Evolutionary conservation across 2,329 filamentous ascomycete genomes (phyloP).

Genomic region (Sporothrix curviconia): DNA sequence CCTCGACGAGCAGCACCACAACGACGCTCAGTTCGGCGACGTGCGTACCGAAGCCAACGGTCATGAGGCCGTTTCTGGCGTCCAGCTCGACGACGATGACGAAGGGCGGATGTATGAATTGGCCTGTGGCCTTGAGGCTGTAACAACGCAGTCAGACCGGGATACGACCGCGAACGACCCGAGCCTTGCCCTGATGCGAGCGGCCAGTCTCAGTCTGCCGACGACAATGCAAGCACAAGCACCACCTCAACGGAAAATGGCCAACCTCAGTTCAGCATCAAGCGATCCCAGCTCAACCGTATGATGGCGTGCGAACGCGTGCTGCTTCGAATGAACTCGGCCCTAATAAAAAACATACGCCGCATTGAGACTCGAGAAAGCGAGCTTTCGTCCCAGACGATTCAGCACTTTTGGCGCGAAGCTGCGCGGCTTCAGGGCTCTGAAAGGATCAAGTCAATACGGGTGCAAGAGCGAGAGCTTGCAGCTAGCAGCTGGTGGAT

Average conservation of each 20-base stretch:
- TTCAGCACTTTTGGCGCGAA: slow-evolving; percentile 12
- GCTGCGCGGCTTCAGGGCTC: slow-evolving; percentile 13
- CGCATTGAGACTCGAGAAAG: neutral
- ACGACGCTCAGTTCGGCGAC: neutral
- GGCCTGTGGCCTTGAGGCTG: no score
- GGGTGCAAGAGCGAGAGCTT: neutral
- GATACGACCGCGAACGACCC: no score
- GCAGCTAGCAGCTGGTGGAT: neutral
- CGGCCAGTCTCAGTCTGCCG: no score
- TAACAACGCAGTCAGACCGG: no score
- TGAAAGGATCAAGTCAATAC: neutral
- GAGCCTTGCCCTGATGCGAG: no score
- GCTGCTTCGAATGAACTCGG: neutral
- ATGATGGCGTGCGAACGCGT: neutral
- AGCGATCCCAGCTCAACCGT: neutral
- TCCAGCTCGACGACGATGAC: neutral
- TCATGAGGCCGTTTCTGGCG: neutral
- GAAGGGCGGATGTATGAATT: no score
- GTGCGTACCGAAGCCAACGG: neutral
- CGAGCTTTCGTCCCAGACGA: neutral
- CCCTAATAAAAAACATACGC: slow-evolving; percentile 1
- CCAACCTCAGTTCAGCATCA: neutral
- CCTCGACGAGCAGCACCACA: no score
- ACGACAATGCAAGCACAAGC: neutral
- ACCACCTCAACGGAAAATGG: neutral